Evolutionary conservation across 345 rosid genomes (phyloP), one percentile per base, ranked within the genome.

Genomic region (Jatropha curcas): DNA sequence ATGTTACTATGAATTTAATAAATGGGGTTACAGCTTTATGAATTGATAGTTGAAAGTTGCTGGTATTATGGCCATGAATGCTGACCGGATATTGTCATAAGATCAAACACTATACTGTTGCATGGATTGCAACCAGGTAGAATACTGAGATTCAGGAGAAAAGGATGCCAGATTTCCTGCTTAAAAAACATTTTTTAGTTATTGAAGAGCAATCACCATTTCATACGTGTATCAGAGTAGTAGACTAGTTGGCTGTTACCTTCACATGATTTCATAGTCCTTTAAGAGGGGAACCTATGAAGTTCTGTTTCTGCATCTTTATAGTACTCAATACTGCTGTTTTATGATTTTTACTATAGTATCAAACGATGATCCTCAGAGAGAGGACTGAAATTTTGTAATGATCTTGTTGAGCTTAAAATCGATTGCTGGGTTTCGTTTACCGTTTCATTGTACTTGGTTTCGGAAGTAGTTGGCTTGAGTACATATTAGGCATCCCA

Each of bases 1-100:
- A 82, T 77, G 71, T 71, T 70, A 72, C 86, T 5, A 71, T 87
- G 75, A 83, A 73, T 71, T 19, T 67, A 35, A 60, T 81, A 35
- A 80, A 81, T 11, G 81, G 74, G 43, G 56, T 39, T 37, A 73
- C 74, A 66, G 69, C 74, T 66, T 39, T 78, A 68, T 79, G 79
- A 45, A 14, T 43, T 48, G 41, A 31, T 71, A 0, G 68, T 60
- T 22, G 59, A 77, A 72, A 74, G 28, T 34, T 65, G 34, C 52
- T 20, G 65, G 41, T 43, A 24, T 16, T 12, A 14, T 48, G n/a
- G 20, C 20, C 22, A 48, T 14, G 6, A 0, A 48, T 48, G 53
- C 7, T 16, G 67, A 7, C 25, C 0, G 5, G 8, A 4, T 68
- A n/a, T 64, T 41, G 22, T 39, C 37, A n/a, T 7, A 71, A 37